Percentiles rank a stretch among this genome's conserved stretches.
Conservation (phyloP, 345 rosid genomes). For the Salix exigua region DNA sequence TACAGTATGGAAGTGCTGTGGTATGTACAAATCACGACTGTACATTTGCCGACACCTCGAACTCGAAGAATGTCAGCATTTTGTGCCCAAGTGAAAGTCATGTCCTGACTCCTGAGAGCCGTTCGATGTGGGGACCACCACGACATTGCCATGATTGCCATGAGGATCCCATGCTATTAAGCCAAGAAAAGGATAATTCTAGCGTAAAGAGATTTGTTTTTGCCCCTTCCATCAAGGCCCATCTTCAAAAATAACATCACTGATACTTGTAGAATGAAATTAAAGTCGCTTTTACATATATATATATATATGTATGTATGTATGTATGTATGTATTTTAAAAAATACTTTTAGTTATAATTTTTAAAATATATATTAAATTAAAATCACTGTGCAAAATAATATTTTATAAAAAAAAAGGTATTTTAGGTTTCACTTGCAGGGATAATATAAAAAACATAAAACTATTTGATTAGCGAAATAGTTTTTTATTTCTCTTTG, state of each 20-base stretch:
- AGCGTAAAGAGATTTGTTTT: neutral
- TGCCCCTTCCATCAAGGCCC: neutral
- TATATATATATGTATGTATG: too few species aligned
- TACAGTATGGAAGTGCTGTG: neutral
- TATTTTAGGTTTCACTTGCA: too few species aligned
- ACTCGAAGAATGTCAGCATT: slow-evolving; percentile 6
- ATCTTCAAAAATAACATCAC: neutral
- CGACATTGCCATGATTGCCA: neutral
- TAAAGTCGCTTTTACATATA: too few species aligned
- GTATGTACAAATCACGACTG: neutral
- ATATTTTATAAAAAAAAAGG: neutral
- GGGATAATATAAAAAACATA: too few species aligned
- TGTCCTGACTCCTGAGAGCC: slow-evolving; percentile 15
- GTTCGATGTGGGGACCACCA: slow-evolving; percentile 25
- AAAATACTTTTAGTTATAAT: too few species aligned
- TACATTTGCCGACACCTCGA: slow-evolving; percentile 32
- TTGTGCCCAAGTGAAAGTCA: neutral
- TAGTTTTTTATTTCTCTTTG: too few species aligned
- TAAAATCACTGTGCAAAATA: too few species aligned
- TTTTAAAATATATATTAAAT: too few species aligned
- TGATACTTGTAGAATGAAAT: too few species aligned
- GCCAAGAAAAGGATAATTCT: neutral
- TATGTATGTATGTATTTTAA: too few species aligned
- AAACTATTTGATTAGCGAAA: too few species aligned
- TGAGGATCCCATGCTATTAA: neutral